A percentile compares a stretch with the other conserved stretches of the same genome.
These are phyloP conservation scores for Seminavis robusta DNA, from an alignment of 108 stramenopile genomes.

Conservation along the genomic window DNA sequence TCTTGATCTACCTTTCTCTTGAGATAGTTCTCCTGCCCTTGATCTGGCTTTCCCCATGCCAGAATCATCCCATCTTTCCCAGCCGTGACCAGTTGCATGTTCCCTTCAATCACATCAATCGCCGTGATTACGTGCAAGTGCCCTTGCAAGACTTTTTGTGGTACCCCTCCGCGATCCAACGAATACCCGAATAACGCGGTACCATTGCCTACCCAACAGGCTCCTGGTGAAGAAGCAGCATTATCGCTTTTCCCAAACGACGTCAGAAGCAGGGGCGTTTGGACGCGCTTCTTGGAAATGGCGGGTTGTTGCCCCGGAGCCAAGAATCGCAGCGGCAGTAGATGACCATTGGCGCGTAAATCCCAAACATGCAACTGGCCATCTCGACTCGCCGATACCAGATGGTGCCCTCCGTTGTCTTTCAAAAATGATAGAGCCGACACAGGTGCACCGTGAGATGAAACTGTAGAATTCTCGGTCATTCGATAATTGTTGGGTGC, in stretches of 20 bases:
- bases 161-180: constrained; percentile 44
- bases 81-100: constrained; percentile 46
- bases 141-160: constrained; percentile 42
- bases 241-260: constrained; percentile 6
- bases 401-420: constrained; percentile 46
- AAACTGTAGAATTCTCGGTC: constrained; percentile 2
- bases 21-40: too few species aligned
- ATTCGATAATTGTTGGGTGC: constrained; percentile 39
- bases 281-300: constrained; percentile 12
- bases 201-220: constrained; percentile 31
- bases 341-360: constrained; percentile 33
- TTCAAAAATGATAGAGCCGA: constrained; percentile 48
- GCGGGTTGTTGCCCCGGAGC: constrained; percentile 14
- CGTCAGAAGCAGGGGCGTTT: constrained; percentile 11
- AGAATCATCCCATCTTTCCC: constrained; percentile 78
- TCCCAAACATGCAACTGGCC: constrained; percentile 67
- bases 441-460: constrained; percentile 51
- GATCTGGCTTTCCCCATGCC: constrained; percentile 74
- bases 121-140: constrained; percentile 58
- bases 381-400: constrained; percentile 56
- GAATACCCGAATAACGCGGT: constrained; percentile 44
- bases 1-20: too few species aligned
- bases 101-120: constrained; percentile 22
- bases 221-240: constrained; percentile 3
- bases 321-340: constrained; percentile 38